Percentiles rank a stretch among this genome's conserved stretches.
phyloP scores from a whole-genome alignment of 345 rosid genomes.

The Noccaea caerulescens region DNA sequence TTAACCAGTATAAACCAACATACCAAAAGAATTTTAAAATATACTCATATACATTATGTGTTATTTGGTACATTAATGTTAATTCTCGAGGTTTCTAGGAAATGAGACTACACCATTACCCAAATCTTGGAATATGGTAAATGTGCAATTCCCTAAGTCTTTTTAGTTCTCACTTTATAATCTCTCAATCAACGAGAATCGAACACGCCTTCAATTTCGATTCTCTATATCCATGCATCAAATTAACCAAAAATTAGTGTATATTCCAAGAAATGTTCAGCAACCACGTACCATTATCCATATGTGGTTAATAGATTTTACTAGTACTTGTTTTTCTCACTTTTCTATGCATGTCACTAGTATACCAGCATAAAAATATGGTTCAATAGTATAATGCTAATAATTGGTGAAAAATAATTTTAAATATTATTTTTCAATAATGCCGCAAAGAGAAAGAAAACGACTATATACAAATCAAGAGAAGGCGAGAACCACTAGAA shows the following conservation, averaged over 20 bases:
- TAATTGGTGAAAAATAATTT: background rate
- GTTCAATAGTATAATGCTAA: background rate
- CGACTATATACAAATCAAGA: too few species aligned
- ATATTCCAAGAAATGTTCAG: constrained; percentile 21
- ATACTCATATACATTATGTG: background rate
- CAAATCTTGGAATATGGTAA: constrained; percentile 41
- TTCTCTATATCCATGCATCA: constrained; percentile 36
- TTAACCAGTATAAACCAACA: constrained; percentile 14
- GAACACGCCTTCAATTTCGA: constrained; percentile 44
- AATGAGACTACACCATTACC: constrained; percentile 39
- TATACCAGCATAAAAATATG: background rate
- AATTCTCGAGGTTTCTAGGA: constrained; percentile 44
- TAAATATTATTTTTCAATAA: background rate
- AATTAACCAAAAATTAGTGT: constrained; percentile 14
- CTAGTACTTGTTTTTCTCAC: background rate
- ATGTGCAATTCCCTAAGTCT: constrained; percentile 42
- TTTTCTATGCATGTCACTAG: background rate
- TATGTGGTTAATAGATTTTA: background rate
- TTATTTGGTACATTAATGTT: constrained; percentile 42
- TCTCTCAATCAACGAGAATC: constrained; percentile 34
- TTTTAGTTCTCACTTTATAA: constrained; percentile 30
- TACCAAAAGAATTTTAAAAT: constrained; percentile 4
- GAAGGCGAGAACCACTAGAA: too few species aligned
- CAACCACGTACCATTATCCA: constrained; percentile 26
- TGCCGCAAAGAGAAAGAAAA: background rate